phyloP scores from a whole-genome alignment of 1,139 yeast species.

The Blastobotrys raffinosifermentans region DNA sequence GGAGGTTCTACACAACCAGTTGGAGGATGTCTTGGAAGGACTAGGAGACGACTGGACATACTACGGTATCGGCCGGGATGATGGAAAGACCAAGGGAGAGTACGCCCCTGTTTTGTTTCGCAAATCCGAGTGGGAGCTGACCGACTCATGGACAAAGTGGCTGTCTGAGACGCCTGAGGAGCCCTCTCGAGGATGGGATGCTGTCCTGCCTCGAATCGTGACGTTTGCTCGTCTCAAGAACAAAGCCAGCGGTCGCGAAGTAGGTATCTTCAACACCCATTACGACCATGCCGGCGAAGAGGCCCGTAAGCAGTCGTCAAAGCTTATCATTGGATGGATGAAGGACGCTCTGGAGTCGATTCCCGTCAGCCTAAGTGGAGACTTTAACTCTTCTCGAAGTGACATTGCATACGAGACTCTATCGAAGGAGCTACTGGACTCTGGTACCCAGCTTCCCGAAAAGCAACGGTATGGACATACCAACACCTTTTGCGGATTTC shows the following conservation, averaged over 20 bases:
- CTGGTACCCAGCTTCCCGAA: constrained; percentile 18
- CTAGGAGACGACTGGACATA: constrained; percentile 37
- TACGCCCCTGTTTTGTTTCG: constrained; percentile 42
- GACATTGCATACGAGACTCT: constrained; percentile 46
- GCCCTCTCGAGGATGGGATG: constrained; percentile 47
- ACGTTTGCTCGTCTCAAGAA: constrained; percentile 23
- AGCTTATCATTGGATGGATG: constrained; percentile 42
- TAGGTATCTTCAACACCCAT: constrained; percentile 52
- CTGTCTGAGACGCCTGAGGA: constrained; percentile 39
- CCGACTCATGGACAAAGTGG: constrained; percentile 28
- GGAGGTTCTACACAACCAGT: constrained; percentile 49
- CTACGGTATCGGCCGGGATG: constrained; percentile 45
- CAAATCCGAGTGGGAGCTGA: constrained; percentile 34
- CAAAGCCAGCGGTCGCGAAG: constrained; percentile 25
- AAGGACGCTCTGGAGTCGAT: constrained; percentile 26
- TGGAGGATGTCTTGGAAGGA: constrained; percentile 40
- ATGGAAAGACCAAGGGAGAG: constrained; percentile 43
- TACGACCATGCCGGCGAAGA: constrained; percentile 48
- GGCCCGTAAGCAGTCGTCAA: constrained; percentile 46
- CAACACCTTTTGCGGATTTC: constrained; percentile 48
- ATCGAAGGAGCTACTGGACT: constrained; percentile 35
- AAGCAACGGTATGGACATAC: constrained; percentile 38
- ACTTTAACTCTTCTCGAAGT: constrained; percentile 50
- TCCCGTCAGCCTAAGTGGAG: constrained; percentile 36
- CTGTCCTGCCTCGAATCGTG: constrained; percentile 43